These are phyloP conservation scores for Rhazya stricta DNA, from an alignment of 257 asterid species.

Conservation along the genomic window DNA sequence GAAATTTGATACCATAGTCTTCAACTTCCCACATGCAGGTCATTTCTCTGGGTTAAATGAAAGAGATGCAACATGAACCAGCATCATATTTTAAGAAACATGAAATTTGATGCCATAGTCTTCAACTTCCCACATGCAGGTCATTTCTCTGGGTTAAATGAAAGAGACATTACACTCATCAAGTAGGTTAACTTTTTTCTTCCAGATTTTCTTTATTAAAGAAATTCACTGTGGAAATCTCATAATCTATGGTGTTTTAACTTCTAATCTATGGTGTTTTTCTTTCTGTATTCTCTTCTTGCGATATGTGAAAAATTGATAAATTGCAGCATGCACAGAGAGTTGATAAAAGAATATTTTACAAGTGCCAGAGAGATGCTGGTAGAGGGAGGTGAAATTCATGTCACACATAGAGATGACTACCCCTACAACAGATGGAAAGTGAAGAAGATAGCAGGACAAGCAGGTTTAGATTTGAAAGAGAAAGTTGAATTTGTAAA, in stretches of 20 bases:
- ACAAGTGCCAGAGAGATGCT: conserved; percentile 12
- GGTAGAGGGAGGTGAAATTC: conserved; percentile 15
- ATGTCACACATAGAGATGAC: conserved; percentile 13
- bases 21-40: conserved; percentile 23
- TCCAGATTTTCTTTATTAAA: too few relatives aligned
- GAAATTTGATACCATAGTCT: conserved; percentile 18
- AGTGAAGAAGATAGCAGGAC: conserved; percentile 2
- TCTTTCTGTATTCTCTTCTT: background rate
- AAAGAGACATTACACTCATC: conserved; percentile 8
- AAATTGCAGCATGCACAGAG: background rate
- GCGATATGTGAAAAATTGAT: background rate
- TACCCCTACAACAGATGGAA: conserved; percentile 14
- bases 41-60: conserved; percentile 17
- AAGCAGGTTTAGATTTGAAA: conserved; percentile 1
- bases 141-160: conserved; percentile 15
- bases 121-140: conserved; percentile 24
- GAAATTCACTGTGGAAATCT: too few relatives aligned
- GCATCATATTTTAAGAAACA: background rate
- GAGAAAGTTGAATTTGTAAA: conserved; percentile 10
- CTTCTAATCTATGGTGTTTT: too few relatives aligned
- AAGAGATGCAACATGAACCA: conserved; percentile 11
- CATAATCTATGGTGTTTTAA: too few relatives aligned
- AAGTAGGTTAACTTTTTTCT: conserved; percentile 1
- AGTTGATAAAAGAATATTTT: conserved; percentile 16
- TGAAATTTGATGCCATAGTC: conserved; percentile 15